phyloP scores from a whole-genome alignment of 1,284 basidiomycete genomes.

The Pseudozyma tsukubaensis region DNA sequence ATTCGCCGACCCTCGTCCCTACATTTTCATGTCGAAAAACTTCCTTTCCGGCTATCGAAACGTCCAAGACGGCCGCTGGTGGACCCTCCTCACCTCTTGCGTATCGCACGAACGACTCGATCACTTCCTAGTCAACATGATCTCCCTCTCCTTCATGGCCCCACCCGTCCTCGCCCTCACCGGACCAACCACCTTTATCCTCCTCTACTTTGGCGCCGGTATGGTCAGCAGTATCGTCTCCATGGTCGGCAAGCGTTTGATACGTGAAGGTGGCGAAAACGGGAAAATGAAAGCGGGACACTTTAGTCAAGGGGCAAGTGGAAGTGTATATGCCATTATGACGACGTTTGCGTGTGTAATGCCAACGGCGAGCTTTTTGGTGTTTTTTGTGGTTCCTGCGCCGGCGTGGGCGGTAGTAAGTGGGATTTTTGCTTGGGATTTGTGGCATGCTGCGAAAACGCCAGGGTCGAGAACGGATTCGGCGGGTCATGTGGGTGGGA shows the following conservation, averaged over 20 bases:
- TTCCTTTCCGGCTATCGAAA: constrained; percentile 76
- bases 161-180: constrained; percentile 77
- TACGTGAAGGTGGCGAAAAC: not conserved
- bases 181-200: constrained; percentile 78
- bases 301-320: constrained; percentile 45
- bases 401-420: constrained; percentile 83
- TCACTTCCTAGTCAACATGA: constrained; percentile 82
- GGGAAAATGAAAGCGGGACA: not conserved
- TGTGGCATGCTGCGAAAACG: constrained; percentile 72
- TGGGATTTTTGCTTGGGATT: constrained; percentile 81
- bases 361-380: constrained; percentile 78
- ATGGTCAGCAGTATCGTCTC: constrained; percentile 71
- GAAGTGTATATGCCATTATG: constrained; percentile 76
- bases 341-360: constrained; percentile 79
- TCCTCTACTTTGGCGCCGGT: constrained; percentile 78
- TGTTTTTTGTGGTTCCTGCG: constrained; percentile 80
- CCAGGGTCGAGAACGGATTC: constrained; percentile 74
- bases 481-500: constrained; percentile 82
- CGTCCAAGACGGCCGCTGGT: constrained; percentile 79
- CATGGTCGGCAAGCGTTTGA: constrained; percentile 73
- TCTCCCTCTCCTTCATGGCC: constrained; percentile 84
- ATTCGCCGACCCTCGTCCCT: constrained; percentile 73
- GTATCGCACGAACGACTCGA: constrained; percentile 46
- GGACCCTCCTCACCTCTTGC: constrained; percentile 79
- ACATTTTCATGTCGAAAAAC: constrained; percentile 77